Evolutionary conservation across 1,284 basidiomycete genomes (phyloP), one percentile per base, ranked within the genome.

Genomic region (Ustilago cynodontis): DNA sequence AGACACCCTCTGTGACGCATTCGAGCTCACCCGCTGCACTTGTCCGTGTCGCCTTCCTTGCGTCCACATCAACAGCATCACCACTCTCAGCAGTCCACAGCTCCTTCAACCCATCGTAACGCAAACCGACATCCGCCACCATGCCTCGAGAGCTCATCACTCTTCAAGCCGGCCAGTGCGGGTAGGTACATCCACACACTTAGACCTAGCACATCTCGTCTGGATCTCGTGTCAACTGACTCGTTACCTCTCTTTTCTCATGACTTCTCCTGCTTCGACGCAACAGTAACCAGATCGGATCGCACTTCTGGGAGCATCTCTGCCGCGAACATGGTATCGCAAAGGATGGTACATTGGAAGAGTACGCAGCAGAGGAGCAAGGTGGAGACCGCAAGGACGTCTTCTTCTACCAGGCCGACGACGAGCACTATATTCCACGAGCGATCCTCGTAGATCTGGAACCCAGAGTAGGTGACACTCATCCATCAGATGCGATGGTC

Each of bases 401-500:
- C 47, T 99, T 99, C 88, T 99, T 99, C 88, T 99, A 99, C 87
- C 97, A 99, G 86, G 97, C 97, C 13, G 97, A 99, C 86, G 97
- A 99, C 86, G 97, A 99, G 86, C 96, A 98, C 85, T 99, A 99
- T 86, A 95, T 99, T 78, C 97, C 97, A 10, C 90, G 97, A 61
- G 94, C 97, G 4, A 96, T 99, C 72, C 90, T 99, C 26, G 92
- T 99, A 64, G 97, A 99, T 87, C 90, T 98, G n/a, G 97, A 99
- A 86, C 97, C 97, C 52, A 89, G 97, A 86, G 96, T 96, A 84
- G 84, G 92, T 37, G 10, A 7, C 9, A 20, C 18, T 11, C 51
- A 16, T 16, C 52, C 11, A 31, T 9, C 26, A 13, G 50, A 18
- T 24, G 22, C 39, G 18, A 43, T 35, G 18, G 39, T 24, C n/a